Percentiles rank a stretch among this genome's conserved stretches.
phyloP scores from a whole-genome alignment of 2,329 filamentous ascomycete genomes.

The Fusarium sacchari region DNA sequence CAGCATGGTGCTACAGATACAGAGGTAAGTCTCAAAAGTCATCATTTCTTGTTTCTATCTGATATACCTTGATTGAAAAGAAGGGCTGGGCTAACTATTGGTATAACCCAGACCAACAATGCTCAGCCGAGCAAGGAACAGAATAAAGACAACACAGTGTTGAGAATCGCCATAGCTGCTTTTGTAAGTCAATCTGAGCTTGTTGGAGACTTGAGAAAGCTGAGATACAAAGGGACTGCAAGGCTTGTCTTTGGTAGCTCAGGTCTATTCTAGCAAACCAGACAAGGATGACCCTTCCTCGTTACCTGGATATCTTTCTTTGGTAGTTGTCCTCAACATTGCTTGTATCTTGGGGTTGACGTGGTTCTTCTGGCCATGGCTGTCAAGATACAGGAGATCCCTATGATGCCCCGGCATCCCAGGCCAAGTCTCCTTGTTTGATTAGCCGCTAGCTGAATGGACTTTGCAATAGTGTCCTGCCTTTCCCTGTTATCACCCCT shows the following conservation, averaged over 20 bases:
- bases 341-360: neutral
- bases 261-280: neutral
- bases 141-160: neutral
- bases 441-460: neutral
- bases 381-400: too few relatives aligned
- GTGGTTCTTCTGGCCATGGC: neutral
- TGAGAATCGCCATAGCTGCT: neutral
- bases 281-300: neutral
- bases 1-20: neutral
- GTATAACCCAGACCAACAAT: neutral
- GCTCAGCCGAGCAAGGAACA: neutral
- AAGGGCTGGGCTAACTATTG: too few relatives aligned
- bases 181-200: neutral
- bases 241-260: neutral
- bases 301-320: neutral
- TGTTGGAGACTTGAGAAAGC: accelerated
- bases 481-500: too few relatives aligned
- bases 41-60: too few relatives aligned
- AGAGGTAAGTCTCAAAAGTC: neutral
- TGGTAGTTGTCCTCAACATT: neutral
- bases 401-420: neutral
- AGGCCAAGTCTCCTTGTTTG: neutral
- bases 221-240: neutral
- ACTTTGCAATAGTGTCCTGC: neutral
- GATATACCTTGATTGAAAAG: too few relatives aligned